phyloP scores from a whole-genome alignment of 1,139 yeast species.

The Citeromyces siamensis region DNA sequence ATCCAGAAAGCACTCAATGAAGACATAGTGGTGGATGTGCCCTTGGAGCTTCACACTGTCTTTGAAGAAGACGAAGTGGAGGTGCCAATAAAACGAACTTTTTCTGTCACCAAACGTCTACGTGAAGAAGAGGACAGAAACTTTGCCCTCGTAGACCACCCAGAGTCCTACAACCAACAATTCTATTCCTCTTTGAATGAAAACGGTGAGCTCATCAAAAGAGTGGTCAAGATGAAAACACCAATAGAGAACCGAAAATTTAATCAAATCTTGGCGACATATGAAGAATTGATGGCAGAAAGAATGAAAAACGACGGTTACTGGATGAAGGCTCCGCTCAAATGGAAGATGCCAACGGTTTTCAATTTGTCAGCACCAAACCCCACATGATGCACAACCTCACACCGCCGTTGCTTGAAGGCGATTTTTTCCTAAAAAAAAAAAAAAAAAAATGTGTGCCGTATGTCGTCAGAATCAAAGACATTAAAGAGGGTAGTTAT shows the following conservation, averaged over 20 bases:
- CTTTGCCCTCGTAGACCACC: not conserved
- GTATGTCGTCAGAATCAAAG: too few species aligned
- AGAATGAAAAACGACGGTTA: constrained; percentile 12
- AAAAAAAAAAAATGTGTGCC: too few species aligned
- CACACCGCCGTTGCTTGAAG: too few species aligned
- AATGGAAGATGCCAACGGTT: constrained; percentile 35
- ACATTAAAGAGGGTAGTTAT: not conserved
- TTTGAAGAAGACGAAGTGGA: constrained; percentile 5
- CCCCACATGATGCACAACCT: too few species aligned
- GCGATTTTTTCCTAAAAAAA: too few species aligned
- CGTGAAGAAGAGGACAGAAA: not conserved
- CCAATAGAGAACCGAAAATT: not conserved
- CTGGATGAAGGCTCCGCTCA: constrained; percentile 25
- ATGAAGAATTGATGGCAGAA: not conserved
- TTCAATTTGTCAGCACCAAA: too few species aligned
- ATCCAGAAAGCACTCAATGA: constrained; percentile 9
- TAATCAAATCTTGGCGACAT: not conserved
- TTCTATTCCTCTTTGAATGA: not conserved
- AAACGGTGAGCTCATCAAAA: not conserved
- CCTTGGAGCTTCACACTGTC: not conserved
- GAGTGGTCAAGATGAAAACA: not conserved
- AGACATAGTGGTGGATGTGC: constrained; percentile 3
- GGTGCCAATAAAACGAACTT: not conserved
- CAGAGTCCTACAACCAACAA: not conserved
- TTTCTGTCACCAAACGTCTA: not conserved